phyloP scores from a whole-genome alignment of 768 basidiomycete genomes.

The Hydnum rufescens region DNA sequence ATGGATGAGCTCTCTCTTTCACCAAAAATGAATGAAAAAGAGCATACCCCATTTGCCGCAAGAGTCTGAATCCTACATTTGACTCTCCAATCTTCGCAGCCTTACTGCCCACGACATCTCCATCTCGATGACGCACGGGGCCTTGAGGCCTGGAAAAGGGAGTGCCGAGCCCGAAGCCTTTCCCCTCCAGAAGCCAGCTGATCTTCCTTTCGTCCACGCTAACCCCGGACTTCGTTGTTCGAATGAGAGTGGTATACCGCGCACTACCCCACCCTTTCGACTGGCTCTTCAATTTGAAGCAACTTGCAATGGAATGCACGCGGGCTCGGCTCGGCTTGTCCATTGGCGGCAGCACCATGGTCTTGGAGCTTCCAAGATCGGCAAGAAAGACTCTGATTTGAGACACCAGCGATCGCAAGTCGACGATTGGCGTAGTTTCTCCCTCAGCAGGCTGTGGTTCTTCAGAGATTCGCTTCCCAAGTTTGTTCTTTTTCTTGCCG shows the following conservation, averaged over 20 bases:
- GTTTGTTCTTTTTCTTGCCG: conserved; percentile 30
- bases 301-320: conserved; percentile 62
- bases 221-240: conserved; percentile 40
- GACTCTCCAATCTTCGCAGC: conserved; percentile 60
- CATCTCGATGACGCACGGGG: conserved; percentile 45
- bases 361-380: conserved; percentile 28
- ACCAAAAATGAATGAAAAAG: neutral
- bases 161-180: conserved; percentile 17
- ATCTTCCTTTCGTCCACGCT: conserved; percentile 43
- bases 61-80: conserved; percentile 75
- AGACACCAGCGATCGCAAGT: conserved; percentile 44
- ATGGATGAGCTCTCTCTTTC: too few species aligned
- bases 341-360: conserved; percentile 62
- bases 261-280: conserved; percentile 50
- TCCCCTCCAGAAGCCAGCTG: conserved; percentile 19
- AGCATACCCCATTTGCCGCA: conserved; percentile 60
- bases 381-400: conserved; percentile 52
- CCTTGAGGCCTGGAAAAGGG: conserved; percentile 15
- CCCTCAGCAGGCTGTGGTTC: neutral
- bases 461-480: conserved; percentile 24
- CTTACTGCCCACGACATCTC: conserved; percentile 73
- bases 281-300: conserved; percentile 53
- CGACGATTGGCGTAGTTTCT: conserved; percentile 23
- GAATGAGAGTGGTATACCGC: conserved; percentile 59
- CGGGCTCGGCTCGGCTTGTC: conserved; percentile 46